phyloP scores from a whole-genome alignment of 2,329 filamentous ascomycete genomes.

The Cladorrhinum sp. region DNA sequence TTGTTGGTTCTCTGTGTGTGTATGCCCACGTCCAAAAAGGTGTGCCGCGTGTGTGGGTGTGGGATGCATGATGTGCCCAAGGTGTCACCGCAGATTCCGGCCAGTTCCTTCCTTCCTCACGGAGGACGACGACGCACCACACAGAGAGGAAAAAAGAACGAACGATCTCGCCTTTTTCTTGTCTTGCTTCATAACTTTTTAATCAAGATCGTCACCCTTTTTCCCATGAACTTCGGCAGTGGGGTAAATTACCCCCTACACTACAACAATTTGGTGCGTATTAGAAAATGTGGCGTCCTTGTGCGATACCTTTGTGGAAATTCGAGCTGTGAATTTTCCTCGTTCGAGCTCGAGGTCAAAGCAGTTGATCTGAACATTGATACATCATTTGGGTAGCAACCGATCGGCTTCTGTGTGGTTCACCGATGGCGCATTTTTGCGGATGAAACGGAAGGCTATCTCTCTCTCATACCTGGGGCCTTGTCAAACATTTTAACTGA shows the following conservation, averaged over 20 bases:
- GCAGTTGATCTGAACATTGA: not conserved
- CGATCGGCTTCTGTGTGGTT: not conserved
- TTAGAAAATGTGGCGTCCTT: not conserved
- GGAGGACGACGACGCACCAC: not conserved
- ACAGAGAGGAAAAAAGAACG: too few relatives aligned
- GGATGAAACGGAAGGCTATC: slow-evolving; percentile 2
- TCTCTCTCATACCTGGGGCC: not conserved
- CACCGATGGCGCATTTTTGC: not conserved
- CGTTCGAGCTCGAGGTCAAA: not conserved
- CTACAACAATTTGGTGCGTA: not conserved
- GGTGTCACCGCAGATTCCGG: slow-evolving; percentile 4
- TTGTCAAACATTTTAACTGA: slow-evolving; percentile 6
- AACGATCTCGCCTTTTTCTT: not conserved
- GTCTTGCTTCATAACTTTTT: not conserved
- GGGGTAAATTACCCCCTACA: not conserved
- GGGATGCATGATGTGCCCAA: slow-evolving; percentile 1
- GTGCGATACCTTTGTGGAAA: not conserved
- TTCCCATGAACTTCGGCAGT: not conserved
- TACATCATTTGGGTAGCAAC: not conserved
- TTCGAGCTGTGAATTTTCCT: not conserved
- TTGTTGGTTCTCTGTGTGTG: not conserved
- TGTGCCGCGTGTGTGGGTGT: not conserved
- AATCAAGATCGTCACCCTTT: not conserved
- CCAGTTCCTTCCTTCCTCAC: slow-evolving; percentile 2
- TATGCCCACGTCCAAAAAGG: not conserved